Conservation (phyloP, 2,329 filamentous ascomycete genomes). For the Metarhizium robertsii region DNA sequence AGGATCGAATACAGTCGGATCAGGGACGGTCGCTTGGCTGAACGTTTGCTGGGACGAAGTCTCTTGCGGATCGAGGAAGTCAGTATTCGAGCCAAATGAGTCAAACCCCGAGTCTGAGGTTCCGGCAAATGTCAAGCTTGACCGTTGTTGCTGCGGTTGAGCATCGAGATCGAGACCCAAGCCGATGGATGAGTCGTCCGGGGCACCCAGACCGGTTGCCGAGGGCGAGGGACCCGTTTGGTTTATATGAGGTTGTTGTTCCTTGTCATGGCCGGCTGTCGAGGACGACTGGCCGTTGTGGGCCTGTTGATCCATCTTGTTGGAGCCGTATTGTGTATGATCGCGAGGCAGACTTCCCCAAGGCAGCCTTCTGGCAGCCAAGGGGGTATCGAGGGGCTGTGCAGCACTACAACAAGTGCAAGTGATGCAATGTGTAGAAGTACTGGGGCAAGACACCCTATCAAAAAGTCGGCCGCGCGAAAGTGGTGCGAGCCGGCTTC, state of each 20-base stretch:
- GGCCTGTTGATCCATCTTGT: constrained; percentile 32
- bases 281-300: constrained; percentile 52
- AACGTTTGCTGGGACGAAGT: constrained; percentile 20
- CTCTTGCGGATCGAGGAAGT: constrained; percentile 41
- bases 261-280: constrained; percentile 31
- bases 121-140: constrained; percentile 20
- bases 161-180: constrained; percentile 52
- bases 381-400: constrained; percentile 22
- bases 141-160: constrained; percentile 28
- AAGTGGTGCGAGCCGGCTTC: constrained; percentile 3
- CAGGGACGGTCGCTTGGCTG: constrained; percentile 22
- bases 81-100: constrained; percentile 34
- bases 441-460: constrained; percentile 8
- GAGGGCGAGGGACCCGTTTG: constrained; percentile 53
- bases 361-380: constrained; percentile 36
- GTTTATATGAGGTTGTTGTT: constrained; percentile 55
- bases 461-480: constrained; percentile 4
- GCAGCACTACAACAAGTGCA: constrained; percentile 13
- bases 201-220: constrained; percentile 40
- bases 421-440: constrained; percentile 11
- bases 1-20: constrained; percentile 29
- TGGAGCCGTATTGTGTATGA: constrained; percentile 8
- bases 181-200: constrained; percentile 35
- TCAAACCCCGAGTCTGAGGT: constrained; percentile 27
- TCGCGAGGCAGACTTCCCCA: constrained; percentile 33